Percentiles rank a stretch among this genome's conserved stretches.
These are phyloP conservation scores for Phytophthora citricola DNA, from an alignment of 352 stramenopile genomes.

Conservation along the genomic window DNA sequence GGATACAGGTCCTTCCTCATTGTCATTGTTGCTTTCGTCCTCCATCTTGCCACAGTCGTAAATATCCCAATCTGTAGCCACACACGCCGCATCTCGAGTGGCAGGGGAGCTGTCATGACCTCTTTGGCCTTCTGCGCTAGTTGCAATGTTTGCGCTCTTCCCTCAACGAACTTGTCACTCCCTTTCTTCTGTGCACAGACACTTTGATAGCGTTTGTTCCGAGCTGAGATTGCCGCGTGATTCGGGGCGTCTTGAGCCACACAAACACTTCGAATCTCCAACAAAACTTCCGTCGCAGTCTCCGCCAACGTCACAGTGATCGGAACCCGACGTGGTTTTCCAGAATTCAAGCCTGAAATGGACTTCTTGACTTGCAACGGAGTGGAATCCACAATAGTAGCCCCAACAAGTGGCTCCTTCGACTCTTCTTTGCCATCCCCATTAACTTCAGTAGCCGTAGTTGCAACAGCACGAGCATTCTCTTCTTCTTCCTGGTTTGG, in stretches of 20 bases:
- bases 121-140: conserved; percentile 84
- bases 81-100: conserved; percentile 75
- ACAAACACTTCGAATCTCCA: conserved; percentile 73
- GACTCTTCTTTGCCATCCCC: conserved; percentile 24
- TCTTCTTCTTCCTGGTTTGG: conserved; percentile 33
- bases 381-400: neutral
- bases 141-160: conserved; percentile 72
- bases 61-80: conserved; percentile 89
- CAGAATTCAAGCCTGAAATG: conserved; percentile 3
- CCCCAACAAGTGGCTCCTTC: conserved; percentile 1
- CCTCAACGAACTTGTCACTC: conserved; percentile 80
- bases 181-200: conserved; percentile 77
- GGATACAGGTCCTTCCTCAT: conserved; percentile 21
- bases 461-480: neutral
- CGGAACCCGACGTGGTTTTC: conserved; percentile 26
- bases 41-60: conserved; percentile 64
- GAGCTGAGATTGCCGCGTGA: conserved; percentile 45
- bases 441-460: conserved; percentile 5
- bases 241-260: conserved; percentile 61
- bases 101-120: conserved; percentile 83
- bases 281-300: conserved; percentile 68
- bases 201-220: conserved; percentile 75
- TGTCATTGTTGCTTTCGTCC: conserved; percentile 35
- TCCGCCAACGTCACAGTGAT: conserved; percentile 63
- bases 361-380: conserved; percentile 15